These are phyloP conservation scores for Aureobasidium sp. DNA, from an alignment of 2,329 filamentous ascomycete genomes.

Conservation along the genomic window DNA sequence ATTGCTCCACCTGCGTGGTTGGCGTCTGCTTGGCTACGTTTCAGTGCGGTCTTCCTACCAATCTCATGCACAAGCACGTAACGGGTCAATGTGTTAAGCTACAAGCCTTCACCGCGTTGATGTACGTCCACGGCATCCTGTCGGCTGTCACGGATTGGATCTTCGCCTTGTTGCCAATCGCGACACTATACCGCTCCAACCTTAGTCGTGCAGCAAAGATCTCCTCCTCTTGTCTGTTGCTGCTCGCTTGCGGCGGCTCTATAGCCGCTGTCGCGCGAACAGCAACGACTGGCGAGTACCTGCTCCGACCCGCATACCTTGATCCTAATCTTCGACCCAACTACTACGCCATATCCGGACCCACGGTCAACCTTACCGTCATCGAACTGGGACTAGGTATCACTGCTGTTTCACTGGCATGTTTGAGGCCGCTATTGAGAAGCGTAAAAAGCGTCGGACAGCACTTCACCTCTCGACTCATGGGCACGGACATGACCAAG, in stretches of 20 bases:
- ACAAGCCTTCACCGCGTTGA: neutral
- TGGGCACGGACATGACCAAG: neutral
- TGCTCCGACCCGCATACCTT: neutral
- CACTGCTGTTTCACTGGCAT: neutral
- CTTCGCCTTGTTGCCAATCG: neutral
- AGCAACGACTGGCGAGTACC: neutral
- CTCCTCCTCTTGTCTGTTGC: neutral
- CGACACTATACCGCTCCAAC: neutral
- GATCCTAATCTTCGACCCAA: neutral
- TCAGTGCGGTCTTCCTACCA: neutral
- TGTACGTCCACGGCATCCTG: neutral
- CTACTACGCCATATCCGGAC: neutral
- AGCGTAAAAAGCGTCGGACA: neutral
- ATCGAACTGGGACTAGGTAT: neutral
- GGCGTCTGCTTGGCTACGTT: neutral
- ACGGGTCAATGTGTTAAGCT: neutral
- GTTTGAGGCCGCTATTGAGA: slow-evolving; percentile 3
- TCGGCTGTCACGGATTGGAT: neutral
- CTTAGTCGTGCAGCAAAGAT: neutral
- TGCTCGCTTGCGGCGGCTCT: neutral
- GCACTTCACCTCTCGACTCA: neutral
- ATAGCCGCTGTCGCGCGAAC: neutral
- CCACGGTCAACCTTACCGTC: neutral
- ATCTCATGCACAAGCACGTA: neutral
- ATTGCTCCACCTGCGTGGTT: neutral